Percentiles rank a stretch among this genome's conserved stretches.
These are phyloP conservation scores for Monilinia fructicola DNA, from an alignment of 2,329 filamentous ascomycete genomes.

Conservation along the genomic window DNA sequence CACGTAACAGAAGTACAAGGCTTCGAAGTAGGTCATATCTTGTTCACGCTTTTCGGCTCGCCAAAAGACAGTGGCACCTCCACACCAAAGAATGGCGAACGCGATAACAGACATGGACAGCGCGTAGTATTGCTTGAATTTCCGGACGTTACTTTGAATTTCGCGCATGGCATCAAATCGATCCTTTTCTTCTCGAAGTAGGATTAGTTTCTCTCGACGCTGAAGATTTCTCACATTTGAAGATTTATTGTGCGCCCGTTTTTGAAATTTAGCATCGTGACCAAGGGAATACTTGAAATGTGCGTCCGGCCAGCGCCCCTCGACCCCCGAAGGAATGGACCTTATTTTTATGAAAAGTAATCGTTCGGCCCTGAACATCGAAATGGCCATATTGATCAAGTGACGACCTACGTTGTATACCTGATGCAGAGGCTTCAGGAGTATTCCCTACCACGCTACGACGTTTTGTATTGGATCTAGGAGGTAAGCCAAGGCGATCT, in stretches of 20 bases:
- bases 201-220: slow-evolving; percentile 47
- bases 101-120: slow-evolving; percentile 57
- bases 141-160: slow-evolving; percentile 56
- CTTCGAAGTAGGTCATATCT: slow-evolving; percentile 60
- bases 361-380: slow-evolving; percentile 40
- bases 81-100: slow-evolving; percentile 63
- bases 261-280: slow-evolving; percentile 36
- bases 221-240: slow-evolving; percentile 24
- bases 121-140: slow-evolving; percentile 62
- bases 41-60: slow-evolving; percentile 54
- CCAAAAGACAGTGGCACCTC: slow-evolving; percentile 67
- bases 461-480: slow-evolving; percentile 25
- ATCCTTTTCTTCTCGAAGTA: slow-evolving; percentile 59
- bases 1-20: slow-evolving; percentile 69
- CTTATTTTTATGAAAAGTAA: slow-evolving; percentile 41
- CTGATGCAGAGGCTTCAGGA: slow-evolving; percentile 37
- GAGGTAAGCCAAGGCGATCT: slow-evolving; percentile 42
- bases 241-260: slow-evolving; percentile 25
- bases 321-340: slow-evolving; percentile 33
- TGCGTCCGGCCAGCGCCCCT: slow-evolving; percentile 32
- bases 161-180: slow-evolving; percentile 64
- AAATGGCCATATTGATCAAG: slow-evolving; percentile 42
- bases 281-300: slow-evolving; percentile 28
- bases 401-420: slow-evolving; percentile 33
- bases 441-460: slow-evolving; percentile 21